Base-by-base conservation (phyloP, 73 alveolate genomes). In the Paramecium sonneborni region DNA sequence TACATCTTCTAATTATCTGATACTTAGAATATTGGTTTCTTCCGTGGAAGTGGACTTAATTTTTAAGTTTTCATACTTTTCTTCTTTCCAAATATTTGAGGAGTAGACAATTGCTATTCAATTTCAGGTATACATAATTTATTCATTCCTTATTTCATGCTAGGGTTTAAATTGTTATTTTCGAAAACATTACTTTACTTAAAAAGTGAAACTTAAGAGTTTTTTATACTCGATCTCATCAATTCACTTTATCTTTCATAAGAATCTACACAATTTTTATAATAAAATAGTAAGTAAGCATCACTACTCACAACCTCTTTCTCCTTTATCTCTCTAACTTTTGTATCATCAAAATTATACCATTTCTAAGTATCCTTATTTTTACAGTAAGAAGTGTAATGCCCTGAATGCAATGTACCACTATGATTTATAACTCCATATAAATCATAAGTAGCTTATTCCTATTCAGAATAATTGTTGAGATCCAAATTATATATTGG, bases 401-500 rank as follows among this genome's bases (percentile, higher is more conserved):
- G 99, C 6, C 99, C 99, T 57, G 91, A 84, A 5, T 92, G 76
- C 32, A 94, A 90, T 1, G 97, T 93, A 21, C 99, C 99, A 76
- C 86, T 95, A 93, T 97, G 99, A 89, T 96, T 95, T 93, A 69
- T 82, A 1, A 96, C 98, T 11, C 97, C 98, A 93, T 96, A 97
- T 84, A 97, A 93, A 95, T 97, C 98, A 93, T 97, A 97, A 23
- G 88, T 93, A 1, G 98, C 97, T 68, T 89, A 92, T 8, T 95
- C 95, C 70, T 95, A 93, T 92, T 96, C 91, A 0, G 97, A 94
- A 41, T 92, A 95, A 38, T 94, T 95, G 30, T 95, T 84, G 86
- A 97, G 86, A 76, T 97, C 96, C 44, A 96, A 76, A 88, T 97
- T 94, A 67, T 90, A 84, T 6, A 96, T 79, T 5, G 99, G 99